Evolutionary conservation across 1,284 basidiomycete genomes (phyloP).

Genomic region (Athelia psychrophila): DNA sequence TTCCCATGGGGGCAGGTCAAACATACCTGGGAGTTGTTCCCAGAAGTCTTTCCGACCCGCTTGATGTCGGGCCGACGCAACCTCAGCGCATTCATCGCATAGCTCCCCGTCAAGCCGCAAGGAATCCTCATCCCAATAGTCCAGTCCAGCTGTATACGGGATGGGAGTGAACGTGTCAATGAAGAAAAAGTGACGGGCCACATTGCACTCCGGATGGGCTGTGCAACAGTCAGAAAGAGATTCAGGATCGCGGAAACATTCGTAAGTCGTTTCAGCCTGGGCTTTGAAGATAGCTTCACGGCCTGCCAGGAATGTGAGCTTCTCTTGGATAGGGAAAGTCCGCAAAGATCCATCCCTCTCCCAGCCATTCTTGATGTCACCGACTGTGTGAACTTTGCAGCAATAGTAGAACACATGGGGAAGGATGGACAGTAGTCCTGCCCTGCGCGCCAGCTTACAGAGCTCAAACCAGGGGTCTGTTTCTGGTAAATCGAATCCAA

Average conservation of each 20-base stretch:
- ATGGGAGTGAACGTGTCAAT: neutral
- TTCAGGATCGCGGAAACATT: too few species aligned
- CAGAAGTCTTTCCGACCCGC: slow-evolving; percentile 37
- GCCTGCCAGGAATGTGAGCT: too few species aligned
- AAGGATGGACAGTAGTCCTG: neutral
- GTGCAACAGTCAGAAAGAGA: too few species aligned
- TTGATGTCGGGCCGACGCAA: slow-evolving; percentile 32
- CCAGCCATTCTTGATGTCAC: neutral
- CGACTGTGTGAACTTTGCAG: neutral
- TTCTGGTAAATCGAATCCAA: neutral
- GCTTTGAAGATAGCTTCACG: too few species aligned
- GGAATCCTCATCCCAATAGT: slow-evolving; percentile 10
- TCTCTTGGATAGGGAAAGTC: too few species aligned
- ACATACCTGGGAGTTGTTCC: slow-evolving; percentile 36
- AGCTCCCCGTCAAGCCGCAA: too few species aligned
- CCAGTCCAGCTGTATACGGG: neutral
- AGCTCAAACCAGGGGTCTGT: neutral
- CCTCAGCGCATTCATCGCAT: slow-evolving; percentile 31
- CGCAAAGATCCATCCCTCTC: neutral
- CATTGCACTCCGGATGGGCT: too few species aligned
- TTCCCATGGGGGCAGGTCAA: slow-evolving; percentile 34
- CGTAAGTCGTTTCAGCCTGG: too few species aligned
- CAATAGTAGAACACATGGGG: neutral
- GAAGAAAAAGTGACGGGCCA: too few species aligned
- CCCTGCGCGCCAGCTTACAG: neutral